phyloP scores from a whole-genome alignment of 345 rosid species.

The Streptanthus diversifolius region DNA sequence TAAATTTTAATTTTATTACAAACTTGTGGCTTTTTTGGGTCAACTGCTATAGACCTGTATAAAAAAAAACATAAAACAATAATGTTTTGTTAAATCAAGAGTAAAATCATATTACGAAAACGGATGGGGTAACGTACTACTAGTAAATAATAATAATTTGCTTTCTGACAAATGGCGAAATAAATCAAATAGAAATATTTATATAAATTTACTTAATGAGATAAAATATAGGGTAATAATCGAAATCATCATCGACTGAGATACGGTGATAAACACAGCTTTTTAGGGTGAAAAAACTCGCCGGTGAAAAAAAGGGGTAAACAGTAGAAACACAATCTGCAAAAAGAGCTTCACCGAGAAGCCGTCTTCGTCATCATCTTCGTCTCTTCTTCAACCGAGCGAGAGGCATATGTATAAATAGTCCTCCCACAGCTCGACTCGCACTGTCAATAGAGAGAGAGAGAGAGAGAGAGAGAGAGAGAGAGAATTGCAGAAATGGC shows the following conservation, averaged over 20 bases:
- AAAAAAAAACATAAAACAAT: background rate
- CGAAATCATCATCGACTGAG: background rate
- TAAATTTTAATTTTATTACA: too few species aligned
- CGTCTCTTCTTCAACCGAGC: background rate
- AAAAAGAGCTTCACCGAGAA: conserved; percentile 18
- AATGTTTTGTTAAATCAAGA: background rate
- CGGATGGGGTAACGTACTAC: background rate
- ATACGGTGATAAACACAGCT: background rate
- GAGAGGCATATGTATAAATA: conserved; percentile 24
- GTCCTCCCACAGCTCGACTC: background rate
- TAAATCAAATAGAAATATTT: background rate
- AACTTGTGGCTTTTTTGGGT: background rate
- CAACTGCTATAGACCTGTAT: background rate
- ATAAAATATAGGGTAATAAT: background rate
- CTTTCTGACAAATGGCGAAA: background rate
- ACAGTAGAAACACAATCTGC: conserved; percentile 21
- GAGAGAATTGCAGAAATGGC: conserved; percentile 39
- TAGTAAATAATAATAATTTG: too few species aligned
- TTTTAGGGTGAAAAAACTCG: conserved; percentile 24
- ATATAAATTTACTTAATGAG: background rate
- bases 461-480: background rate
- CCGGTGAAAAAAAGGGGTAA: conserved; percentile 25
- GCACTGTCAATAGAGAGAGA: conserved; percentile 4
- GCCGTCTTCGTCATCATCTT: conserved; percentile 13
- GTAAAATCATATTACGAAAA: background rate